Conservation (phyloP, 805 yeast species). For the Candida ortonii region DNA sequence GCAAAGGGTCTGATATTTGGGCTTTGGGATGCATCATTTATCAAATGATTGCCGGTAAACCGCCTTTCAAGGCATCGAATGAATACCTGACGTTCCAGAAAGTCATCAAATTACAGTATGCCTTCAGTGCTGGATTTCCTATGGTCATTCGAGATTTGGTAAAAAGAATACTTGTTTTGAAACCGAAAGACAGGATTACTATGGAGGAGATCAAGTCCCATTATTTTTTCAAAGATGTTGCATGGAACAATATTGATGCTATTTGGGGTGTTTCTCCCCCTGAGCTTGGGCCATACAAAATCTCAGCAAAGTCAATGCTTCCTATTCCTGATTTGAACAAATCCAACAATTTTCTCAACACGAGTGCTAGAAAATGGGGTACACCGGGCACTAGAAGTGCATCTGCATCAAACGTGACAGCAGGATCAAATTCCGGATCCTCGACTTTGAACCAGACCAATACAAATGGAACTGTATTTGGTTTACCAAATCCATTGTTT, state of each 20-base stretch:
- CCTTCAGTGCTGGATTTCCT: slow-evolving; percentile 85
- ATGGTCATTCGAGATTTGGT: slow-evolving; percentile 67
- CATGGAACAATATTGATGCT: slow-evolving; percentile 50
- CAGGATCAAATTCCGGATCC: slow-evolving; percentile 4
- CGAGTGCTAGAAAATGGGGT: slow-evolving; percentile 8
- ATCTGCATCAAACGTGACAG: slow-evolving; percentile 10
- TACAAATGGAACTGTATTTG: slow-evolving; percentile 18
- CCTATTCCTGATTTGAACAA: slow-evolving; percentile 56
- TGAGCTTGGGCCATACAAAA: slow-evolving; percentile 65
- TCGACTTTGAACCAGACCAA: slow-evolving; percentile 7
- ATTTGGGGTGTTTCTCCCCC: slow-evolving; percentile 65
- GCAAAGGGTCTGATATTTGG: slow-evolving; percentile 61
- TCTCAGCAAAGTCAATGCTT: slow-evolving; percentile 76
- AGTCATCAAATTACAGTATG: slow-evolving; percentile 74
- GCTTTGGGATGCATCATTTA: slow-evolving; percentile 59
- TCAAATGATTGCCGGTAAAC: slow-evolving; percentile 65
- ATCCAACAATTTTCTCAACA: slow-evolving; percentile 17
- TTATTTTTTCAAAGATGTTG: slow-evolving; percentile 54
- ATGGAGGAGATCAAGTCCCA: slow-evolving; percentile 59
- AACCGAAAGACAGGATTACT: slow-evolving; percentile 61
- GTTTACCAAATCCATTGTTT: slow-evolving; percentile 19
- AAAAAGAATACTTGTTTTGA: slow-evolving; percentile 60
- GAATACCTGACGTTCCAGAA: slow-evolving; percentile 82
- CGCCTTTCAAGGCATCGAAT: slow-evolving; percentile 81
- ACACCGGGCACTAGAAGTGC: slow-evolving; percentile 9